Percentiles rank a stretch among this genome's conserved stretches.
phyloP scores from a whole-genome alignment of 2,329 filamentous ascomycete species.

The Xylariaceae sp. region DNA sequence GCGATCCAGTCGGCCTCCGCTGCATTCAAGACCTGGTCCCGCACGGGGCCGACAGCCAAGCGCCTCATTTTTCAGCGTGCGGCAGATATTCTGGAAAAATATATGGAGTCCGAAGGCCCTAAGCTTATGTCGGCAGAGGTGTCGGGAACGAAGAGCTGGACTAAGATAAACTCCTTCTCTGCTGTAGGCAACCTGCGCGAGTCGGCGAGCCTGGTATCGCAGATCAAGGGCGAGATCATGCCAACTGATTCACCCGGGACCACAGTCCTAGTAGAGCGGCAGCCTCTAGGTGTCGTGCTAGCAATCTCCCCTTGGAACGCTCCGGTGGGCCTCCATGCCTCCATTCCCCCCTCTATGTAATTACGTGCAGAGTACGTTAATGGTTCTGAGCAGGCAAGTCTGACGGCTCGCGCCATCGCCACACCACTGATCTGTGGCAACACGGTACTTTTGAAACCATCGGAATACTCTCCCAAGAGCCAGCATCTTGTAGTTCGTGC shows the following conservation, averaged over 20 bases:
- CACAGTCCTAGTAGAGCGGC: slow-evolving; percentile 68
- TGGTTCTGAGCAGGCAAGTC: slow-evolving; percentile 13
- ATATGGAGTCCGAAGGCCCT: slow-evolving; percentile 64
- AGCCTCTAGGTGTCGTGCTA: slow-evolving; percentile 80
- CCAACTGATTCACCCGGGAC: slow-evolving; percentile 46
- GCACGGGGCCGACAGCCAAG: slow-evolving; percentile 52
- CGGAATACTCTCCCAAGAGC: slow-evolving; percentile 69
- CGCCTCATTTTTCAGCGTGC: slow-evolving; percentile 74
- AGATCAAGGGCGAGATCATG: slow-evolving; percentile 38
- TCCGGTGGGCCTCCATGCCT: neutral
- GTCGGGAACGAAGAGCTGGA: slow-evolving; percentile 47
- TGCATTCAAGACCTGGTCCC: slow-evolving; percentile 26
- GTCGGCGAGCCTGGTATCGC: slow-evolving; percentile 47
- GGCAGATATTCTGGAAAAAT: slow-evolving; percentile 64
- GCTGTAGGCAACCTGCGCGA: slow-evolving; percentile 48
- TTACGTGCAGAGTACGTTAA: neutral
- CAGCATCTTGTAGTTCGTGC: slow-evolving; percentile 67
- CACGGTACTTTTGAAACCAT: slow-evolving; percentile 74
- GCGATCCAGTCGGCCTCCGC: slow-evolving; percentile 22
- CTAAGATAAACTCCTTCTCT: slow-evolving; percentile 47
- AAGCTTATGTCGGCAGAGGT: slow-evolving; percentile 63
- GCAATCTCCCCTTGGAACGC: slow-evolving; percentile 80
- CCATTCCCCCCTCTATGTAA: neutral
- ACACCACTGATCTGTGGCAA: slow-evolving; percentile 71
- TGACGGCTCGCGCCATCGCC: slow-evolving; percentile 25